Percentiles rank a stretch among this genome's conserved stretches.
phyloP scores from a whole-genome alignment of 169 alveolate species.

The Cryptosporidium andersoni region DNA sequence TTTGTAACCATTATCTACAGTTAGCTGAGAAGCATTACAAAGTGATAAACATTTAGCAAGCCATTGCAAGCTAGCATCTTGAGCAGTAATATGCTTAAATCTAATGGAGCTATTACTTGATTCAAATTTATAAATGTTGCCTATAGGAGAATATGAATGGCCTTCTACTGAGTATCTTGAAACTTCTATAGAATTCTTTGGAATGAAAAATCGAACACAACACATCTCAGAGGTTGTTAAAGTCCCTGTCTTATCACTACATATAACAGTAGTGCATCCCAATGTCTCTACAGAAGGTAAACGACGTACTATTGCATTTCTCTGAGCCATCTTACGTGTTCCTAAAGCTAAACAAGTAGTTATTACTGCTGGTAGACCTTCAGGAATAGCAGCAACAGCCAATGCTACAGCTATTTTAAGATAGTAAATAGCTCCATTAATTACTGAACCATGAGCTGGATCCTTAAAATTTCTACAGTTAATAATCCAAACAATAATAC shows the following conservation, averaged over 20 bases:
- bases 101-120: conserved; percentile 57
- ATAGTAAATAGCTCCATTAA: conserved; percentile 95
- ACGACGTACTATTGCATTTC: conserved; percentile 95
- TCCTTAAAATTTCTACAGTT: conserved; percentile 94
- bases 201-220: conserved; percentile 73
- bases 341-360: conserved; percentile 99
- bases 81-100: conserved; percentile 70
- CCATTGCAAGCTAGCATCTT: conserved; percentile 60
- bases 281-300: conserved; percentile 97
- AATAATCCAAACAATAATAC: conserved; percentile 95
- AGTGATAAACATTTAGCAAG: conserved; percentile 75
- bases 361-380: conserved; percentile 99
- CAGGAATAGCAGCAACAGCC: conserved; percentile 99
- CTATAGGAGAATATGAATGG: conserved; percentile 77
- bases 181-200: conserved; percentile 48
- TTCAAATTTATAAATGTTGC: conserved; percentile 70
- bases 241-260: conserved; percentile 99
- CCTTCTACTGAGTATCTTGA: conserved; percentile 78
- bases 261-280: conserved; percentile 98
- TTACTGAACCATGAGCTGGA: conserved; percentile 93
- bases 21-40: conserved; percentile 79
- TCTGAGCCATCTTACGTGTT: conserved; percentile 94
- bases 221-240: conserved; percentile 96
- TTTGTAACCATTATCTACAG: conserved; percentile 1
- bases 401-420: conserved; percentile 98